Percentiles rank a stretch among this genome's conserved stretches.
Evolutionary conservation across 148 eudicot species (phyloP).

Genomic region (Vaccinium vitisidaea): DNA sequence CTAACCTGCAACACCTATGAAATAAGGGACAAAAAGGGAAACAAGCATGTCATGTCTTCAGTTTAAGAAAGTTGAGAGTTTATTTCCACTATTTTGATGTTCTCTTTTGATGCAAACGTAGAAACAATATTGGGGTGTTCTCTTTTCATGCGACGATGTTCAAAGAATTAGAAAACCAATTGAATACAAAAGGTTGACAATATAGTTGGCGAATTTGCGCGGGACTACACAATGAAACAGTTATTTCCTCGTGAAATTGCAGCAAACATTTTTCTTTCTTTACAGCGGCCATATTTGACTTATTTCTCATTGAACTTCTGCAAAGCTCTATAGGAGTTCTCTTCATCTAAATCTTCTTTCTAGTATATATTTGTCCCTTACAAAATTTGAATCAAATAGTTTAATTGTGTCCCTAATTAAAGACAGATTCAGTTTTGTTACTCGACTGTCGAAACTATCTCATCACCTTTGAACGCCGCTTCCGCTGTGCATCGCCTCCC

Average conservation of each 20-base stretch:
- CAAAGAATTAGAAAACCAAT: background rate
- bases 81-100: background rate
- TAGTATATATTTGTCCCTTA: background rate
- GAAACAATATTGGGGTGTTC: background rate
- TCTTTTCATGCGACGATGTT: background rate
- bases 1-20: constrained; percentile 57
- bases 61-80: background rate
- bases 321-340: background rate
- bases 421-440: background rate
- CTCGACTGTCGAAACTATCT: constrained; percentile 7
- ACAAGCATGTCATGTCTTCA: constrained; percentile 5
- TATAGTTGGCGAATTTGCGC: background rate
- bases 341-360: background rate
- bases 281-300: background rate
- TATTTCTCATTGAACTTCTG: background rate
- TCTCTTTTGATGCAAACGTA: background rate
- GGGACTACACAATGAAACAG: background rate
- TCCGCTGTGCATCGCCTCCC: constrained; percentile 73
- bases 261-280: background rate
- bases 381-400: background rate
- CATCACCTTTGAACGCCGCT: constrained; percentile 85
- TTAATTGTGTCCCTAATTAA: background rate
- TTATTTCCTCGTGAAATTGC: background rate
- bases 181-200: background rate
- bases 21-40: constrained; percentile 18